A percentile compares a stretch with the other conserved stretches of the same genome.
These are phyloP conservation scores for Entophlyctis luteolus DNA, from an alignment of 192 early-diverging fungal species.

Conservation along the genomic window DNA sequence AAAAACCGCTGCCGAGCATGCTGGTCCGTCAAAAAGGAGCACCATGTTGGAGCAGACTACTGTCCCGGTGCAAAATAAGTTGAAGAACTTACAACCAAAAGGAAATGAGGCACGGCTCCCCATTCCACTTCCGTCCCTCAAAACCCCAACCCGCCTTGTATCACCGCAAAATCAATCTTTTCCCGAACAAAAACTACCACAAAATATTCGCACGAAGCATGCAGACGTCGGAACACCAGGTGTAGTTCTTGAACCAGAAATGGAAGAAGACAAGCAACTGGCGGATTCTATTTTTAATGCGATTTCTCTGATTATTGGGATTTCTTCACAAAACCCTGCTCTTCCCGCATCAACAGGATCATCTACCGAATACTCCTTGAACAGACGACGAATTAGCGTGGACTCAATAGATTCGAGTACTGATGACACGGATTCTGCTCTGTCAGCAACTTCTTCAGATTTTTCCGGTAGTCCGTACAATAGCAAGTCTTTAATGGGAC, in stretches of 20 bases:
- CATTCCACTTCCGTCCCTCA: no score
- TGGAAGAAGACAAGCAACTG: not conserved
- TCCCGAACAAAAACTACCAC: no score
- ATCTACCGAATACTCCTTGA: no score
- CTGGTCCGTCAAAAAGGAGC: not conserved
- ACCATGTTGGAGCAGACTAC: constrained; percentile 1
- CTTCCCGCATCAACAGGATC: no score
- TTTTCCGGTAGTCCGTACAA: not conserved
- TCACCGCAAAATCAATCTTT: no score
- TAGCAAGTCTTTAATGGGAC: not conserved
- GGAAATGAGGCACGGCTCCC: no score
- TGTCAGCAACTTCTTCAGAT: constrained; percentile 1
- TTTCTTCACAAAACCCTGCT: not conserved
- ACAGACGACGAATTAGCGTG: not conserved
- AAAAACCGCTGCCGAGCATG: not conserved
- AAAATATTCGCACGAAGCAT: no score
- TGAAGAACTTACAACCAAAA: no score
- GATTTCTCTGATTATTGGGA: not conserved
- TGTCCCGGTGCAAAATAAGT: no score
- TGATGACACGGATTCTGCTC: not conserved
- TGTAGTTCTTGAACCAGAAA: not conserved
- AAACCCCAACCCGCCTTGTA: no score
- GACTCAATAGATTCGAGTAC: constrained; percentile 6
- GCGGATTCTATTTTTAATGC: not conserved
- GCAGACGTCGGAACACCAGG: not conserved